Percentiles rank a stretch among this genome's conserved stretches.
These are phyloP conservation scores for Mortierella polycephala DNA, from an alignment of 371 early-diverging fungal species.

Conservation along the genomic window DNA sequence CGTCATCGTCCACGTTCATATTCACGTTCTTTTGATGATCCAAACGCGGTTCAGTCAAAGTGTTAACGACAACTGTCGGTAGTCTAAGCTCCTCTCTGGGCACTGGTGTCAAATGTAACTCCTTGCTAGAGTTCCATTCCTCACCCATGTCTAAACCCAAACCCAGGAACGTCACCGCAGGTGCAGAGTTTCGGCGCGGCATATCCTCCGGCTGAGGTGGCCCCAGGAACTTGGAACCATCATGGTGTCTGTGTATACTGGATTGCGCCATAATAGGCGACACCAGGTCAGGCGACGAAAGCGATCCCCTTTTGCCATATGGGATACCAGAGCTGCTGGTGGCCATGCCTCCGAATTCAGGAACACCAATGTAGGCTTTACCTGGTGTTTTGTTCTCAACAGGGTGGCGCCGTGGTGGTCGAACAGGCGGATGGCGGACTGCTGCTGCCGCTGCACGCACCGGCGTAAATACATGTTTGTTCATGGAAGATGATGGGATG, in stretches of 20 bases:
- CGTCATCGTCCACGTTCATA: conserved; percentile 2
- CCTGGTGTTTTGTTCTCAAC: not conserved
- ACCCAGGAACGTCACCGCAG: not conserved
- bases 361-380: not conserved
- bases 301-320: not conserved
- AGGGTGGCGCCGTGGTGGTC: conserved; percentile 14
- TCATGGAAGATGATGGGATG: not conserved
- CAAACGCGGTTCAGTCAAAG: too few species aligned
- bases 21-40: too few species aligned
- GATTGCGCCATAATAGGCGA: not conserved
- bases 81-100: too few species aligned
- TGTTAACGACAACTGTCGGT: too few species aligned
- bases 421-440: conserved; percentile 3
- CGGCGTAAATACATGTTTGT: not conserved
- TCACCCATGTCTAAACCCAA: not conserved
- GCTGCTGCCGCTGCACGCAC: not conserved
- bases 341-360: not conserved
- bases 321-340: not conserved
- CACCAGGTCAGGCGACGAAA: not conserved
- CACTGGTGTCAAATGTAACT: not conserved
- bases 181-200: not conserved
- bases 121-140: not conserved
- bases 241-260: not conserved
- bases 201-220: not conserved
- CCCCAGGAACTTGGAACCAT: not conserved